Evolutionary conservation across 352 stramenopile genomes (phyloP), one percentile per base, ranked within the genome.

Genomic region (Pythium guiyangense): DNA sequence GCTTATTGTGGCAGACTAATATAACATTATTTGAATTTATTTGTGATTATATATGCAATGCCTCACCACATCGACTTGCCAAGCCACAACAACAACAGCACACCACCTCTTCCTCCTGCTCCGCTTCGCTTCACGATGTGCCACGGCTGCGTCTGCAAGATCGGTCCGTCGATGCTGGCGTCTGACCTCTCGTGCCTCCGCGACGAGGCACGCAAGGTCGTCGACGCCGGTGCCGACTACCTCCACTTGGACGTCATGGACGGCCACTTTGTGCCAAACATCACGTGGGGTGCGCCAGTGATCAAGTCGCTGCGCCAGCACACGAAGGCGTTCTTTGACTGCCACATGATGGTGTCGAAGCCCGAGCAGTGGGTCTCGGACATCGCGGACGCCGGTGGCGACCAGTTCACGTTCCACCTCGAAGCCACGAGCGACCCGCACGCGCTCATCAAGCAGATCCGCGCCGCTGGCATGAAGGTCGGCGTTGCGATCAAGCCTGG

Each of bases 201-300:
- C 48, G 79, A 92, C 34, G 95, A 99, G 67, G 75, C 90, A 20
- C 73, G 92, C 35, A 87, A 94, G 57, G 88, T 98, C n/a, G 70
- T 98, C 42, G 68, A 71, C 9, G 79, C 85, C 0, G 94, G 95
- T 25, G 95, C 96, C 45, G 93, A 98, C 75, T 98, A 97, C 74
- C 74, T 99, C 35, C 96, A 99, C 70, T 66, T 99, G 63, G 96
- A 99, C 76, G 89, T 99, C 40, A 99, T 99, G 96, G 96, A 99
- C 75, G 96, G 96, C 40, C 96, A 99, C 72, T 99, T 99, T 69
- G 96, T 99, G 48, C 94, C 92, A 50, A 98, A 98, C 71, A 94
- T 99, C 57, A 97, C 91, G 26, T 98, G 97, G 80, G 97, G 97
- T 4, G 81, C 96, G 12, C 95, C 96, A 6, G 92, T 99, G 27